Conservation (phyloP, 768 basidiomycete genomes). For the Piloderma croceum region DNA sequence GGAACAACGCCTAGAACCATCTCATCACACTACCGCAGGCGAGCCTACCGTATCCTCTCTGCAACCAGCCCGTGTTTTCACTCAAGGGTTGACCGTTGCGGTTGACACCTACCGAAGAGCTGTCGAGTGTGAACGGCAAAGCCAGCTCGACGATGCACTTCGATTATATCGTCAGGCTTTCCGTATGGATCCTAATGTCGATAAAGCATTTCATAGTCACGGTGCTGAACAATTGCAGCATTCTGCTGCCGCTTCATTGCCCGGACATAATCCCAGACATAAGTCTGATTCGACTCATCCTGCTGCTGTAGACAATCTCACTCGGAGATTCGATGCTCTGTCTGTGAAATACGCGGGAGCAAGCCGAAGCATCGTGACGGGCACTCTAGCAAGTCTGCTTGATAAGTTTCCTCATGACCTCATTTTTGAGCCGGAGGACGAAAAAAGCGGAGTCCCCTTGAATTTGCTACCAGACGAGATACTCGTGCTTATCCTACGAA, state of each 20-base stretch:
- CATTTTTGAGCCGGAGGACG: slow-evolving; percentile 65
- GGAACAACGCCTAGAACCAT: slow-evolving; percentile 1
- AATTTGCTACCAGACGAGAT: slow-evolving; percentile 71
- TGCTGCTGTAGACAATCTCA: slow-evolving; percentile 22
- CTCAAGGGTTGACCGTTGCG: slow-evolving; percentile 40
- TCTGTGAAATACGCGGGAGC: slow-evolving; percentile 20
- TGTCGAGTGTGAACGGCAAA: slow-evolving; percentile 64
- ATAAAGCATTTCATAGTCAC: slow-evolving; percentile 58
- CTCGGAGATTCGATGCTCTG: slow-evolving; percentile 20
- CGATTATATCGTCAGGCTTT: slow-evolving; percentile 76
- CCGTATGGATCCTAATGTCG: slow-evolving; percentile 69
- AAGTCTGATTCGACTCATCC: no score
- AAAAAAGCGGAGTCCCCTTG: slow-evolving; percentile 50
- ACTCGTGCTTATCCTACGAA: slow-evolving; percentile 57
- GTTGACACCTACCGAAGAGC: slow-evolving; percentile 66
- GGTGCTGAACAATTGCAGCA: slow-evolving; percentile 29
- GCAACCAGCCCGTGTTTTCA: no score
- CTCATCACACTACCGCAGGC: slow-evolving; percentile 12
- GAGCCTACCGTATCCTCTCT: slow-evolving; percentile 12
- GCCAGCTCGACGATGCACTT: slow-evolving; percentile 73
- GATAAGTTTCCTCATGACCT: slow-evolving; percentile 42
- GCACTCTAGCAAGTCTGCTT: slow-evolving; percentile 43
- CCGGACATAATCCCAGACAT: no score
- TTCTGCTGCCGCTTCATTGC: no score
- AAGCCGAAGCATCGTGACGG: slow-evolving; percentile 25